Percentiles rank a stretch among this genome's conserved stretches.
These are phyloP conservation scores for Sporothrix inflata DNA, from an alignment of 2,329 filamentous ascomycete species.

Conservation along the genomic window DNA sequence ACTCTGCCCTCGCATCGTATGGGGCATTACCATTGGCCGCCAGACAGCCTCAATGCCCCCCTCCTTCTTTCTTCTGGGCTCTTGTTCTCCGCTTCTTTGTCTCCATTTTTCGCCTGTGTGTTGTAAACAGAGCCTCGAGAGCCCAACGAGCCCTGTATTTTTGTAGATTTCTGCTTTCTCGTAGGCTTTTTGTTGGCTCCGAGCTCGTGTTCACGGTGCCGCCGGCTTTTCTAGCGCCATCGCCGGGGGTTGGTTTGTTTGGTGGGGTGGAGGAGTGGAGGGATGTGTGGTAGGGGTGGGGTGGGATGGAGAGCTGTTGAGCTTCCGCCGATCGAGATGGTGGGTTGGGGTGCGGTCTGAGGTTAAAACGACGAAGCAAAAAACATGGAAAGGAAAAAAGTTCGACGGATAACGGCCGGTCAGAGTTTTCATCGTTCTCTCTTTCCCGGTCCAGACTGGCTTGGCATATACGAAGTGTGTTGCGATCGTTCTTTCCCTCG, in stretches of 20 bases:
- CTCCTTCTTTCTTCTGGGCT: background rate
- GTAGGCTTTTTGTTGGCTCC: background rate
- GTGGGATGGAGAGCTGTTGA: background rate
- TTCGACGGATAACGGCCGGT: background rate
- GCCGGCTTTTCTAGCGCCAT: slow-evolving; percentile 23
- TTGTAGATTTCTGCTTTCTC: background rate
- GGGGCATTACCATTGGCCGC: too few species aligned
- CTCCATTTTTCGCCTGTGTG: background rate
- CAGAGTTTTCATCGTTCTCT: background rate
- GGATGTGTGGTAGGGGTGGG: background rate
- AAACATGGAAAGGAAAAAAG: background rate
- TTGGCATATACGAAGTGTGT: slow-evolving; percentile 4
- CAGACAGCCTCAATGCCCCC: background rate
- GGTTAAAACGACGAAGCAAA: background rate
- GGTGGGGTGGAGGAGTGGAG: slow-evolving; percentile 11
- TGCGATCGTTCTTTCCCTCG: background rate
- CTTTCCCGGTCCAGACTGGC: background rate
- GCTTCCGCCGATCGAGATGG: slow-evolving; percentile 16
- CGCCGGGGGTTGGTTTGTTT: slow-evolving; percentile 13
- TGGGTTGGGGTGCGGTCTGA: background rate
- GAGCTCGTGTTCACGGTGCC: slow-evolving; percentile 27
- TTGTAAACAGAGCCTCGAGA: background rate
- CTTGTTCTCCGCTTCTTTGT: background rate
- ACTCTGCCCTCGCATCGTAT: too few species aligned
- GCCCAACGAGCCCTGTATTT: background rate